These are phyloP conservation scores for Fusarium praegraminearum DNA, from an alignment of 2,329 filamentous ascomycete species.

Conservation along the genomic window DNA sequence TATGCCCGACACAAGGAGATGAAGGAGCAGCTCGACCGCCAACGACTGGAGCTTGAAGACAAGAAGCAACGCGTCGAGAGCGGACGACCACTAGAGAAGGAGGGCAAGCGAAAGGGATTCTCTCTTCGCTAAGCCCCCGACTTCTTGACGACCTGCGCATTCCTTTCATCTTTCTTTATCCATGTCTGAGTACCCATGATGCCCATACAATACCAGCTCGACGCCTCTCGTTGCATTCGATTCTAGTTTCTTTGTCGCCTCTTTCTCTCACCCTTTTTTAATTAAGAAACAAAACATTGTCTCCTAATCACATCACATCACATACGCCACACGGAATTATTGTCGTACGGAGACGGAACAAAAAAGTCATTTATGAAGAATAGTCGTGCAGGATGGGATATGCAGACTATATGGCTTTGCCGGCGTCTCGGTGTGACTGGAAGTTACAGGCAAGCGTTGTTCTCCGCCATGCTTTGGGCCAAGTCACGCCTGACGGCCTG, in stretches of 20 bases:
- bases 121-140: slow-evolving; percentile 82
- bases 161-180: slow-evolving; percentile 58
- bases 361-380: slow-evolving; percentile 55
- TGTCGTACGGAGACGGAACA: slow-evolving; percentile 49
- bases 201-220: slow-evolving; percentile 70
- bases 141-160: slow-evolving; percentile 41
- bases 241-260: slow-evolving; percentile 56
- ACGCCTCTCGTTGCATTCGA: slow-evolving; percentile 64
- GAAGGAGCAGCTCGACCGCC: slow-evolving; percentile 98
- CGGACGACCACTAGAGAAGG: slow-evolving; percentile 95
- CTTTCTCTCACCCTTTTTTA: slow-evolving; percentile 55
- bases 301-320: slow-evolving; percentile 51
- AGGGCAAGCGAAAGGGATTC: slow-evolving; percentile 99
- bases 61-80: slow-evolving; percentile 97
- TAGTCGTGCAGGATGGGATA: slow-evolving; percentile 51
- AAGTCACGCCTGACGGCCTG: slow-evolving; percentile 14
- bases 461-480: slow-evolving; percentile 19
- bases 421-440: slow-evolving; percentile 37
- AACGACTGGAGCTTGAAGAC: slow-evolving; percentile 94
- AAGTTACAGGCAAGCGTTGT: slow-evolving; percentile 32
- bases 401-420: slow-evolving; percentile 50
- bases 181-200: slow-evolving; percentile 70
- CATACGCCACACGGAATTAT: slow-evolving; percentile 50
- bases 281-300: slow-evolving; percentile 53
- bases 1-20: slow-evolving; percentile 99